These are phyloP conservation scores for Paraphoma sp. DNA, from an alignment of 2,329 filamentous ascomycete species.

Conservation along the genomic window DNA sequence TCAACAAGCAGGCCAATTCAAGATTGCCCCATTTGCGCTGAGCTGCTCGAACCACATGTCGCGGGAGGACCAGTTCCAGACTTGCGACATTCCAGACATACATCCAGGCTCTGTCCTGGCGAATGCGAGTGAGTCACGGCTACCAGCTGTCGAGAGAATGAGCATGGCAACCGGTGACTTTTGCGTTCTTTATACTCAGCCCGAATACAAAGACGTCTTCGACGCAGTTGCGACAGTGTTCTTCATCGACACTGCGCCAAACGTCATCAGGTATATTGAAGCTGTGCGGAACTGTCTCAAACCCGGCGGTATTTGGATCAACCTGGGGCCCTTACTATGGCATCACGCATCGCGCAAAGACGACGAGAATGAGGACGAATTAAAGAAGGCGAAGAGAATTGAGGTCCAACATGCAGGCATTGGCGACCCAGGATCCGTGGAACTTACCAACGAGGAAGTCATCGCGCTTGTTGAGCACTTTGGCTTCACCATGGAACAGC, in stretches of 20 bases:
- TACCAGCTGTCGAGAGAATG: slow-evolving; percentile 70
- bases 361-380: slow-evolving; percentile 1
- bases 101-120: slow-evolving; percentile 49
- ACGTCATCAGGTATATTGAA: slow-evolving; percentile 87
- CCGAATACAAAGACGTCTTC: slow-evolving; percentile 67
- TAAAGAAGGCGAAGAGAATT: slow-evolving; percentile 20
- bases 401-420: slow-evolving; percentile 63
- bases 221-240: slow-evolving; percentile 90
- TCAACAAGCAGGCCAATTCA: slow-evolving; percentile 66
- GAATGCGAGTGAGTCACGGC: slow-evolving; percentile 16
- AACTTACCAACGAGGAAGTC: slow-evolving; percentile 90
- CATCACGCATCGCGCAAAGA: slow-evolving; percentile 79
- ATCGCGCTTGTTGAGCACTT: slow-evolving; percentile 73
- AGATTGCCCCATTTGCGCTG: slow-evolving; percentile 83
- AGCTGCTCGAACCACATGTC: slow-evolving; percentile 85
- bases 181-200: slow-evolving; percentile 77
- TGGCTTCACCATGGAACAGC: slow-evolving; percentile 77
- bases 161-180: slow-evolving; percentile 95
- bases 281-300: slow-evolving; percentile 80
- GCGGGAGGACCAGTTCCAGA: slow-evolving; percentile 75
- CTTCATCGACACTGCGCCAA: slow-evolving; percentile 96
- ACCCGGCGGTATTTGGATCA: slow-evolving; percentile 82
- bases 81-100: slow-evolving; percentile 80
- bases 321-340: slow-evolving; percentile 91
- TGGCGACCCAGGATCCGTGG: slow-evolving; percentile 86